A percentile compares a stretch with the other conserved stretches of the same genome.
Conservation (phyloP, 2,329 filamentous ascomycete genomes). For the Cercospora janseana region DNA sequence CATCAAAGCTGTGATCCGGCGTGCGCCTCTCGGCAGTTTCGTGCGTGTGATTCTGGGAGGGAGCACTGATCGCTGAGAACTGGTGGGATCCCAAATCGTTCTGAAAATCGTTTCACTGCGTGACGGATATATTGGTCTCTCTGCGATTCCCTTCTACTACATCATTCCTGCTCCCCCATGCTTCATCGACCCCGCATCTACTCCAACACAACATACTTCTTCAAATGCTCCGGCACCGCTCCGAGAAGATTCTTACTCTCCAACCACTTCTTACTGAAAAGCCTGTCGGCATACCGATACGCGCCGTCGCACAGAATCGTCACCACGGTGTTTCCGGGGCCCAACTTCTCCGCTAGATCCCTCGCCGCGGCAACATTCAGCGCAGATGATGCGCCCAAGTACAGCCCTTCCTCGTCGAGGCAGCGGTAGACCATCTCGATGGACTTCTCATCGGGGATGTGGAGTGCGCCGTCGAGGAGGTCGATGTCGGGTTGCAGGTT, state of each 20-base stretch:
- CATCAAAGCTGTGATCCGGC: no score
- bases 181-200: conserved; percentile 39
- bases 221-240: conserved; percentile 78
- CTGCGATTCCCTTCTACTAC: background rate
- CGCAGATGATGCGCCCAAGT: conserved; percentile 88
- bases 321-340: conserved; percentile 84
- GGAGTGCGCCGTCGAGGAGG: conserved; percentile 77
- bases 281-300: conserved; percentile 90
- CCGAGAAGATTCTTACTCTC: conserved; percentile 76
- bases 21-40: no score
- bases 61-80: no score
- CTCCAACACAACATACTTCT: conserved; percentile 92
- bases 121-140: background rate
- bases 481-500: conserved; percentile 84
- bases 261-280: conserved; percentile 92
- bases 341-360: conserved; percentile 87
- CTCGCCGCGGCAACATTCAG: conserved; percentile 94
- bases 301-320: conserved; percentile 94
- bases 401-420: conserved; percentile 91
- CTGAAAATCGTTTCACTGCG: no score
- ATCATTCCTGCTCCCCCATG: background rate
- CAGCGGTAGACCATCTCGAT: conserved; percentile 98
- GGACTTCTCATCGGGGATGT: conserved; percentile 87
- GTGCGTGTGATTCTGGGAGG: no score
- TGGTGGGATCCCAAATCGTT: no score